Percentiles rank a stretch among this genome's conserved stretches.
Conservation (phyloP, 306 rosid genomes). For the Citrullus colocynthis region DNA sequence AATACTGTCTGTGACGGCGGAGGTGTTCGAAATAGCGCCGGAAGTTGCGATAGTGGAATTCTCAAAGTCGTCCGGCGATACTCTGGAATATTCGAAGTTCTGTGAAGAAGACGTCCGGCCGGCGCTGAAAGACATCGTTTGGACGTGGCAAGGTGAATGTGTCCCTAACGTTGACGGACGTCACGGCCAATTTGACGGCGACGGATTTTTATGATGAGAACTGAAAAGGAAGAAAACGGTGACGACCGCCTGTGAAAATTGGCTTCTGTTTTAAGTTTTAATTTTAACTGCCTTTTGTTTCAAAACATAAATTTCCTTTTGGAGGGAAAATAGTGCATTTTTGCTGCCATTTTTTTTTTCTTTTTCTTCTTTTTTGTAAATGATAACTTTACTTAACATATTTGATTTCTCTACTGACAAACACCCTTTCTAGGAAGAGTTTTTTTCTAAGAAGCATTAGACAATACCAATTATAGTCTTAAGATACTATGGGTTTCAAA, state of each 20-base stretch:
- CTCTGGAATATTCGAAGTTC: slow-evolving; percentile 53
- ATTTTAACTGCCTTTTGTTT: neutral
- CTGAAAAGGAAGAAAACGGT: neutral
- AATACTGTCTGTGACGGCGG: slow-evolving; percentile 41
- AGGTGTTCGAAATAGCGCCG: slow-evolving; percentile 64
- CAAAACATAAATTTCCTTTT: neutral
- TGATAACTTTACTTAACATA: neutral
- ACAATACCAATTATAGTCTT: neutral
- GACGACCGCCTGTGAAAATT: neutral
- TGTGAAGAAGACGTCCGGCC: slow-evolving; percentile 61
- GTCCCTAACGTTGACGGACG: slow-evolving; percentile 3
- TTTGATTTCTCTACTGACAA: neutral
- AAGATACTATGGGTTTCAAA: no score
- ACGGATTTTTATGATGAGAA: neutral
- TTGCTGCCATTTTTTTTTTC: neutral
- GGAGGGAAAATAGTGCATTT: neutral
- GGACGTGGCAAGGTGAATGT: slow-evolving; percentile 77
- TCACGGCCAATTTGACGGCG: slow-evolving; percentile 6
- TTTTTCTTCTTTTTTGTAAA: neutral
- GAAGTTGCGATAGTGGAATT: slow-evolving; percentile 63
- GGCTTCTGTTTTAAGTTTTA: neutral
- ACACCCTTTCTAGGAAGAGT: neutral
- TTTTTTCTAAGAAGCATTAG: neutral
- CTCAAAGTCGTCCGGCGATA: slow-evolving; percentile 62
- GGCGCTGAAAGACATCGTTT: slow-evolving; percentile 63